These are phyloP conservation scores for Plasmodium vivax DNA, from an alignment of 169 alveolate genomes.

Conservation along the genomic window DNA sequence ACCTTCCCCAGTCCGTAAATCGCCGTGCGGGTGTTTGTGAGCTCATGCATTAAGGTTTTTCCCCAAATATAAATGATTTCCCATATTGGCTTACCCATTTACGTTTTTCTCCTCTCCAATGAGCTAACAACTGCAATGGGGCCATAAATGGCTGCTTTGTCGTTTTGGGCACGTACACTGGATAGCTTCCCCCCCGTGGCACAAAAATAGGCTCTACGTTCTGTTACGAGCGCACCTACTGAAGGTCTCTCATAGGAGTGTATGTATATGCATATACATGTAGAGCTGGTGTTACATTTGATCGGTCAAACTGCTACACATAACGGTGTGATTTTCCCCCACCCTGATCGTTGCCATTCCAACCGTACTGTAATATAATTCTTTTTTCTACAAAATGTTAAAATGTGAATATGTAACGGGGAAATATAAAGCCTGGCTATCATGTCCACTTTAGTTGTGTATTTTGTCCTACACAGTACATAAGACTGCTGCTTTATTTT, in stretches of 20 bases:
- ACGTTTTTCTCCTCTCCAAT: background rate
- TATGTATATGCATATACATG: too few species aligned
- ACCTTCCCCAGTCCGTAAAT: background rate
- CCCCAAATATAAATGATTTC: background rate
- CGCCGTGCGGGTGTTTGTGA: background rate
- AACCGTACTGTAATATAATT: too few species aligned
- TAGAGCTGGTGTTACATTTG: too few species aligned
- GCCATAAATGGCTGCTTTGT: background rate
- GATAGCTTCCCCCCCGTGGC: background rate
- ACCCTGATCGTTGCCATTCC: too few species aligned
- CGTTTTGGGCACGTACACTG: background rate
- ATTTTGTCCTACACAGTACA: background rate
- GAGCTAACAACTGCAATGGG: background rate
- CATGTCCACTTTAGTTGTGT: background rate
- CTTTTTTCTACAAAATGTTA: background rate
- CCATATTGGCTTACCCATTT: background rate
- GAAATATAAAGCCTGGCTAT: background rate
- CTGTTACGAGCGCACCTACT: background rate
- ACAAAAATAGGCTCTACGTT: background rate
- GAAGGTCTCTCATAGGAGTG: too few species aligned
- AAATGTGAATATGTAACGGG: background rate
- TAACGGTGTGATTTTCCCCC: too few species aligned
- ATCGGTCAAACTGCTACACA: too few species aligned
- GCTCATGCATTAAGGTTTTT: background rate
- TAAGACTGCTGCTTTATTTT: background rate